A percentile compares a stretch with the other conserved stretches of the same genome.
These are phyloP conservation scores for Quercus tomentella DNA, from an alignment of 331 rosid species.

Conservation along the genomic window DNA sequence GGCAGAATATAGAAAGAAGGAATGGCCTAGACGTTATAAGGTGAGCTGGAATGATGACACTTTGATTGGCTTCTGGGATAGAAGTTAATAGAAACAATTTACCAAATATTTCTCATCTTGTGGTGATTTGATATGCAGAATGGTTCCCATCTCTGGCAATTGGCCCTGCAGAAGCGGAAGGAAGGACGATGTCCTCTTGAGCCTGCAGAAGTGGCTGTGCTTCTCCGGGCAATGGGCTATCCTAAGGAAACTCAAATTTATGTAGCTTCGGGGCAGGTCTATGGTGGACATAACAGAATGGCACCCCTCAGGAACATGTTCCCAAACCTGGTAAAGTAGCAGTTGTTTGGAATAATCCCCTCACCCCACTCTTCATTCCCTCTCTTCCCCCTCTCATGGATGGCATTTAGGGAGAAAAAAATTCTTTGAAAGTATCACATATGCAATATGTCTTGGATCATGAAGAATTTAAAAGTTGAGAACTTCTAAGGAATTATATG, in stretches of 20 bases:
- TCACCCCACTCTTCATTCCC: neutral
- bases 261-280: slow-evolving; percentile 99
- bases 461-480: too few relatives aligned
- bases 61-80: slow-evolving; percentile 4
- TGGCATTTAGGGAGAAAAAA: neutral
- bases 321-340: slow-evolving; percentile 69
- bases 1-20: slow-evolving; percentile 94
- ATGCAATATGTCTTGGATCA: too few relatives aligned
- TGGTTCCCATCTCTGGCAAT: slow-evolving; percentile 99
- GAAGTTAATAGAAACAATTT: slow-evolving; percentile 5
- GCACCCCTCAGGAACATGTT: slow-evolving; percentile 96
- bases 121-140: slow-evolving; percentile 55
- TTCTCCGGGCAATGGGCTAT: slow-evolving; percentile 99
- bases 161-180: slow-evolving; percentile 98
- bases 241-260: slow-evolving; percentile 97
- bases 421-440: neutral
- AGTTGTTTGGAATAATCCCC: slow-evolving; percentile 1
- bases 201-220: slow-evolving; percentile 98
- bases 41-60: slow-evolving; percentile 34
- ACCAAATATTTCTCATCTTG: slow-evolving; percentile 14
- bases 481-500: neutral
- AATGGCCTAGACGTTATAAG: slow-evolving; percentile 99
- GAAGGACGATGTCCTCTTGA: slow-evolving; percentile 99
- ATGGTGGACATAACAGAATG: slow-evolving; percentile 99
- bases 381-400: too few relatives aligned